Base-by-base conservation (phyloP, 805 yeast genomes). In the Wickerhamiella vanderwaltii region DNA sequence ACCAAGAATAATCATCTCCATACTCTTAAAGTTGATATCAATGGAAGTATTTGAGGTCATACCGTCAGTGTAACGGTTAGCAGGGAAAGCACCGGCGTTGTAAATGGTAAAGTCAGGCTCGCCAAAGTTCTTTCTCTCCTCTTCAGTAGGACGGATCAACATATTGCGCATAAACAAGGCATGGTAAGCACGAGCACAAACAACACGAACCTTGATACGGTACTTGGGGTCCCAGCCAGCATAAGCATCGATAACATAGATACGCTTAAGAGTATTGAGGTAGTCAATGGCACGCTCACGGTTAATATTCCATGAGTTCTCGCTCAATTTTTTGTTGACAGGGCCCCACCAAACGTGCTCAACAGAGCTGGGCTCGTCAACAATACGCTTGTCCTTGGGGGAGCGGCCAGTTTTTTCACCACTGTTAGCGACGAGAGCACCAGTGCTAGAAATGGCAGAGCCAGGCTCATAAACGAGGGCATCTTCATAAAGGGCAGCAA, bases 201-300 rank as follows among this genome's bases (percentile, higher is more conserved):
- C 88, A 50, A 87, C 79, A 66, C 97, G 77, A 46, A 87, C 93
- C 71, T 88, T 88, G 63, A 87, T 75, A 68, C 97, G 77, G 76
- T 88, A 88, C 59, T 84, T 78, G 59, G 96, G 95, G 64, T 88
- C 98, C 98, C 98, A 88, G 51, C 98, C 98, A 36, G 97, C 98
- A 61, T 64, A 88, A 9, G 97, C 97, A 60, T 88, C 98, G 51
- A 88, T 86, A 49, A 88, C 87, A 65, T 81, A 88, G 56, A 91
- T 77, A 62, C 86, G 85, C 55, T 81, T 87, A 67, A 95, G 81
- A 43, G 97, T 88, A 72, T 94, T 82, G 63, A 88, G 73, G 69
- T 87, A 88, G 66, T 88, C 98, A 52, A 87, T 74, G 40, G 98
- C 97, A 67, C 98, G 83, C 54, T 88, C 88, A 63, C 94, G 80